Evolutionary conservation across 768 basidiomycete species (phyloP).

Genomic region (Arthromyces matolae): DNA sequence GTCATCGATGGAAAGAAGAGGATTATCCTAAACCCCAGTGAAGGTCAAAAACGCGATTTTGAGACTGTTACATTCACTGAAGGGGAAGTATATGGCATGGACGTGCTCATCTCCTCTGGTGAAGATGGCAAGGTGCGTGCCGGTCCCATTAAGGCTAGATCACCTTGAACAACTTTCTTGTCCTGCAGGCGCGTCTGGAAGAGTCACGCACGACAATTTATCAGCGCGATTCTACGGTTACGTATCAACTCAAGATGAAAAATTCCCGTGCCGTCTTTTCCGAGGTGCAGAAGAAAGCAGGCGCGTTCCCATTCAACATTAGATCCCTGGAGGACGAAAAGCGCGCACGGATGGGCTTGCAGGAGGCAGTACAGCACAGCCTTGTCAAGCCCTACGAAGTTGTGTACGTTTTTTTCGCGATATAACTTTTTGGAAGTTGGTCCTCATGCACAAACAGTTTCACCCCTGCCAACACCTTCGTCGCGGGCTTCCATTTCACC

Average conservation of each 20-base stretch:
- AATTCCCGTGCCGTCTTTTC: conserved; percentile 95
- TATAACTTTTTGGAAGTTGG: conserved; percentile 3
- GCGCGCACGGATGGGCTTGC: conserved; percentile 88
- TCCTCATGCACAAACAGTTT: conserved; percentile 41
- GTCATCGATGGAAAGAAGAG: conserved; percentile 96
- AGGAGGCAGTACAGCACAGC: conserved; percentile 93
- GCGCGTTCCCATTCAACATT: conserved; percentile 96
- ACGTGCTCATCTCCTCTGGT: conserved; percentile 82
- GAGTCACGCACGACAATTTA: conserved; percentile 91
- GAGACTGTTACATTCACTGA: conserved; percentile 86
- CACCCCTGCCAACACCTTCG: conserved; percentile 78
- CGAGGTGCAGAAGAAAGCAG: conserved; percentile 97
- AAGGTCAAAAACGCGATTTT: conserved; percentile 80
- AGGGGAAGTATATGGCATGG: conserved; percentile 93
- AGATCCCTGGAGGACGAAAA: conserved; percentile 95
- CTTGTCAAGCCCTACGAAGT: conserved; percentile 95
- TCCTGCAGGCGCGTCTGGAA: conserved; percentile 74
- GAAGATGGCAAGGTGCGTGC: conserved; percentile 83
- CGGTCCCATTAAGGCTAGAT: background rate
- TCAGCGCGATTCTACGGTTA: conserved; percentile 81
- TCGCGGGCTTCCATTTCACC: conserved; percentile 97
- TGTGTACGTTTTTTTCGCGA: conserved; percentile 48
- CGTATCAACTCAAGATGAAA: conserved; percentile 97
- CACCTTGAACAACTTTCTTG: conserved; percentile 1
- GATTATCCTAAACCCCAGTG: conserved; percentile 86